These are phyloP conservation scores for Talaromyces sp. DNA, from an alignment of 2,329 filamentous ascomycete genomes.

Conservation along the genomic window DNA sequence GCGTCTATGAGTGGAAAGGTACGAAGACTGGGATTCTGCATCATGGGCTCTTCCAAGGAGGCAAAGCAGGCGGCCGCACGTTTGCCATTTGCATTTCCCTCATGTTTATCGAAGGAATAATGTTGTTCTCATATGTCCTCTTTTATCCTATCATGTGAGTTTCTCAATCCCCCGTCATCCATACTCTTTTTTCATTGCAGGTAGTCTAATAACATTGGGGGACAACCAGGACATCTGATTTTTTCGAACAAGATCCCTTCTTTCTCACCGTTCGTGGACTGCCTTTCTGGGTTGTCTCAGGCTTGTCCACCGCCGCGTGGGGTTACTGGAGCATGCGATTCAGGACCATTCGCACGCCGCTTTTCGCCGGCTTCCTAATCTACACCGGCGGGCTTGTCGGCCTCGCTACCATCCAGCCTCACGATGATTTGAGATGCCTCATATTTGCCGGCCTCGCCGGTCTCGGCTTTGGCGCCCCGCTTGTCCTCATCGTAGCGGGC, in stretches of 20 bases:
- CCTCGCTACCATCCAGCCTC: neutral
- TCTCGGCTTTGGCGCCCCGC: conserved; percentile 4
- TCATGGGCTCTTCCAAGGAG: conserved; percentile 4
- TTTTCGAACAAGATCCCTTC: neutral
- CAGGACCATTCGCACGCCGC: neutral
- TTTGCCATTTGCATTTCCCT: neutral
- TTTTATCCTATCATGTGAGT: conserved; percentile 6
- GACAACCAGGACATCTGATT: neutral
- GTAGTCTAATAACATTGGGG: neutral
- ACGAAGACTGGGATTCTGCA: neutral
- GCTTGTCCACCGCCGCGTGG: neutral
- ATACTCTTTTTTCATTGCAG: neutral
- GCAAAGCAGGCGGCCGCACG: neutral
- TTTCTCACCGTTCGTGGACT: neutral
- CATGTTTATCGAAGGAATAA: conserved; percentile 2
- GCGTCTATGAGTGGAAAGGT: conserved; percentile 7
- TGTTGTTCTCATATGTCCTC: neutral
- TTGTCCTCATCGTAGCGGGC: neutral
- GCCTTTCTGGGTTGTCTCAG: neutral
- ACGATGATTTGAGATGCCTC: neutral
- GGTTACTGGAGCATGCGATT: neutral
- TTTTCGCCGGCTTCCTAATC: neutral
- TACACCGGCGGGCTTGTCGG: neutral
- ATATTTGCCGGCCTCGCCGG: conserved; percentile 1
- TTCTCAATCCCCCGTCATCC: neutral